Evolutionary conservation across 2,329 filamentous ascomycete species (phyloP).

Genomic region (Scedosporium apiospermum): DNA sequence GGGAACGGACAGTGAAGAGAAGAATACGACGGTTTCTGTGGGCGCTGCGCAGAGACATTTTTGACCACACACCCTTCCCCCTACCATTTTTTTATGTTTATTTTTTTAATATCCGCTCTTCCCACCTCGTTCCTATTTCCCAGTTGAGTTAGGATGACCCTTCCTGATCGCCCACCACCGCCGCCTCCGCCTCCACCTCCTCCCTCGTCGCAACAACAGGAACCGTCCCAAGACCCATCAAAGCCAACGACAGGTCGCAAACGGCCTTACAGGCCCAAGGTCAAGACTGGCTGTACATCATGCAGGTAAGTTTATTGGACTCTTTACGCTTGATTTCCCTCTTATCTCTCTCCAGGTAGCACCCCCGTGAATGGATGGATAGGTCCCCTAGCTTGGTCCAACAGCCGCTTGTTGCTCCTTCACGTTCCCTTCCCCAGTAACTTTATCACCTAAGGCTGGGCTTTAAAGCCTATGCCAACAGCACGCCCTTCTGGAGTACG

Average conservation of each 20-base stretch:
- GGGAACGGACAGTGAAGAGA: not conserved
- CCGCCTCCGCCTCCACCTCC: not conserved
- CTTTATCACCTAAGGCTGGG: too few species aligned
- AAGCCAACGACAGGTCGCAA: not conserved
- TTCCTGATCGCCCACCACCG: slow-evolving; percentile 1
- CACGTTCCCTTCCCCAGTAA: too few species aligned
- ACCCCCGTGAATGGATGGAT: not conserved
- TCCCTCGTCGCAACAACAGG: not conserved
- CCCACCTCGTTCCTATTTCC: slow-evolving; percentile 4
- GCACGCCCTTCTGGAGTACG: too few species aligned
- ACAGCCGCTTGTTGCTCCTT: too few species aligned
- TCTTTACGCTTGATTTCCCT: not conserved
- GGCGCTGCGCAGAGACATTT: not conserved
- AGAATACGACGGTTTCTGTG: not conserved
- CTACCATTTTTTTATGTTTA: not conserved
- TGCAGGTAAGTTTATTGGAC: slow-evolving; percentile 26
- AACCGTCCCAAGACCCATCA: not conserved
- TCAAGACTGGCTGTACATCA: slow-evolving; percentile 32
- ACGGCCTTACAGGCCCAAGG: slow-evolving; percentile 18
- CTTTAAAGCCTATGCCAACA: too few species aligned
- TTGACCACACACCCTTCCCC: not conserved
- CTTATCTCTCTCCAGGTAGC: not conserved
- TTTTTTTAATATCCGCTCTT: not conserved
- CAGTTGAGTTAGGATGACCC: slow-evolving; percentile 6
- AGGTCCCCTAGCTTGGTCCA: not conserved